Conservation (phyloP, 768 basidiomycete species). For the Tricholoma saponaceum region DNA sequence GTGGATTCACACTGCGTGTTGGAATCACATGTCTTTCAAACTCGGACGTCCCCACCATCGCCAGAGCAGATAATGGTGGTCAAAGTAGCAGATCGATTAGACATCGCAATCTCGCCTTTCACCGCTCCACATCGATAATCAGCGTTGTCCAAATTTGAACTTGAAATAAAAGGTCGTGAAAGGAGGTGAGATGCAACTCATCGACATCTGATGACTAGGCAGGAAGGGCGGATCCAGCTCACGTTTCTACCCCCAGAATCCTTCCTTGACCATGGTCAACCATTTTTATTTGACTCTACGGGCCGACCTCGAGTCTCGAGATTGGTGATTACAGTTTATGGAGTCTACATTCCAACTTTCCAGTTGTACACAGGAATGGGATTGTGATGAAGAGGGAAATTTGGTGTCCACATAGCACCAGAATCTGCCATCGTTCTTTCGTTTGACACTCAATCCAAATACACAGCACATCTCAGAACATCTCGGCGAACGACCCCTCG, state of each 20-base stretch:
- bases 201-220: neutral
- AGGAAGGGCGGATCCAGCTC: neutral
- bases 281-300: too few species aligned
- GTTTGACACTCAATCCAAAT: neutral
- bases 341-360: too few species aligned
- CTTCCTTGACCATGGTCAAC: neutral
- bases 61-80: too few species aligned
- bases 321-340: too few species aligned
- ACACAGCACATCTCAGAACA: neutral
- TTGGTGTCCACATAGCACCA: neutral
- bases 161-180: neutral
- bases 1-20: neutral
- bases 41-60: neutral
- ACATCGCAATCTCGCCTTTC: too few species aligned
- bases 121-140: too few species aligned
- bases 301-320: too few species aligned
- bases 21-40: neutral
- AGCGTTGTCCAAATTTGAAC: too few species aligned
- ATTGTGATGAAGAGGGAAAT: neutral
- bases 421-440: neutral
- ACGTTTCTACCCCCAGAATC: neutral
- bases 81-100: neutral
- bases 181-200: neutral
- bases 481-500: neutral
- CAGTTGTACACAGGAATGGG: neutral